Percentiles rank a stretch among this genome's conserved stretches.
Conservation (phyloP, 176 grass and related monocot species). For the Chrysopogon serrulatus region DNA sequence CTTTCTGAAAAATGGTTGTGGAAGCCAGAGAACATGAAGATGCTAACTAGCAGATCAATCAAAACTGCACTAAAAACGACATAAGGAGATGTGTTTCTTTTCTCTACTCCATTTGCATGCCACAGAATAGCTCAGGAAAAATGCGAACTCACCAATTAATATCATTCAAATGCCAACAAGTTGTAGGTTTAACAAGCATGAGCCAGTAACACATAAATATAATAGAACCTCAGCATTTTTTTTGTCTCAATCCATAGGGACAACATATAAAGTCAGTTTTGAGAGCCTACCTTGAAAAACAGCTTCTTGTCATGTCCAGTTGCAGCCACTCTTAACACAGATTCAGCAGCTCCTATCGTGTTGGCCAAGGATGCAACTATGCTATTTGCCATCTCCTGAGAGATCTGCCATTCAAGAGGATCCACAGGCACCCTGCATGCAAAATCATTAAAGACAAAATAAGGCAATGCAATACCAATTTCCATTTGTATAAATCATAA, state of each 20-base stretch:
- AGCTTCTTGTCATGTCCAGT: slow-evolving; percentile 90
- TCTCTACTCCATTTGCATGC: neutral
- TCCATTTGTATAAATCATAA: neutral
- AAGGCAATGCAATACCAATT: neutral
- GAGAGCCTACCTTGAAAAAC: slow-evolving; percentile 65
- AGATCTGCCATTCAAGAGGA: slow-evolving; percentile 95
- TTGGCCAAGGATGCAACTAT: slow-evolving; percentile 91
- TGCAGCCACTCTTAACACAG: slow-evolving; percentile 85
- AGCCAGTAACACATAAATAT: neutral
- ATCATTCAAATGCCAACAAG: neutral
- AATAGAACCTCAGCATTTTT: too few relatives aligned
- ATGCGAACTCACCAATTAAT: neutral
- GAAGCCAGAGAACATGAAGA: neutral
- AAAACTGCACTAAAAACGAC: neutral
- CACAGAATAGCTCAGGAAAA: neutral
- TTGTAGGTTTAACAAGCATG: neutral
- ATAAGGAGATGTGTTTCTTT: neutral
- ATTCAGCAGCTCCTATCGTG: slow-evolving; percentile 82
- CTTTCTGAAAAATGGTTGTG: neutral
- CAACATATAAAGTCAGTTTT: neutral
- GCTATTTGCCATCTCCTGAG: slow-evolving; percentile 83
- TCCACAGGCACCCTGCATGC: slow-evolving; percentile 79
- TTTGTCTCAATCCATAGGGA: too few relatives aligned
- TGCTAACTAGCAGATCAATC: neutral
- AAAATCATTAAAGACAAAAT: slow-evolving; percentile 5